phyloP scores from a whole-genome alignment of 495 filamentous ascomycete genomes.

The Penicillium psychrofluorescens region DNA sequence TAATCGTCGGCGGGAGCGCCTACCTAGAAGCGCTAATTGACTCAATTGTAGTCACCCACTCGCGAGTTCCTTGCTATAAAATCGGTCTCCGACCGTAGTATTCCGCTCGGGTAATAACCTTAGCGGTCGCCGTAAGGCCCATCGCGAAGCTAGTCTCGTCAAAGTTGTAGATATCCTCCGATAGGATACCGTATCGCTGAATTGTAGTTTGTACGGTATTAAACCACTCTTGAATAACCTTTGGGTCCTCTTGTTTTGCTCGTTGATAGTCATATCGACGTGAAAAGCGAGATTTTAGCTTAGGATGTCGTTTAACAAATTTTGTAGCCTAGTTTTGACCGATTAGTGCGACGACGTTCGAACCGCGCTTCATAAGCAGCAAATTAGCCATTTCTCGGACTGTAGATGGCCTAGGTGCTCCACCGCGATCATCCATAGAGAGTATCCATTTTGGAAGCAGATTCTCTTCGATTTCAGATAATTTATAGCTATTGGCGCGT shows the following conservation, averaged over 20 bases:
- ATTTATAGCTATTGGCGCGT: too few relatives aligned
- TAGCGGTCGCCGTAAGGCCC: slow-evolving; percentile 16
- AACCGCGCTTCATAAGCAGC: too few relatives aligned
- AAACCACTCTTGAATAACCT: slow-evolving; percentile 27
- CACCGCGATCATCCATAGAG: too few relatives aligned
- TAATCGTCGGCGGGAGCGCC: slow-evolving; percentile 12
- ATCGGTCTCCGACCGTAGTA: slow-evolving; percentile 4
- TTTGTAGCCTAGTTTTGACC: slow-evolving; percentile 17
- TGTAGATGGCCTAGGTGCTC: too few relatives aligned
- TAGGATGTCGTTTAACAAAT: slow-evolving; percentile 22
- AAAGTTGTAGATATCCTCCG: slow-evolving; percentile 39
- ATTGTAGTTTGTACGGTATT: slow-evolving; percentile 20
- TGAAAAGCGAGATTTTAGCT: slow-evolving; percentile 21
- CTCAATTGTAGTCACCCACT: slow-evolving; percentile 32
- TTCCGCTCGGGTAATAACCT: slow-evolving; percentile 17
- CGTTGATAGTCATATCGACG: slow-evolving; percentile 24
- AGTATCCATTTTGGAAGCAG: too few relatives aligned
- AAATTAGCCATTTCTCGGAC: too few relatives aligned
- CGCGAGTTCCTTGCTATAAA: slow-evolving; percentile 26
- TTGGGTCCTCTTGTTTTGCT: slow-evolving; percentile 26
- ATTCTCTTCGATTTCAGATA: too few relatives aligned
- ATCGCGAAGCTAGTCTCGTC: slow-evolving; percentile 30
- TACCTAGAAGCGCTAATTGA: slow-evolving; percentile 14
- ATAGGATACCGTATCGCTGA: slow-evolving; percentile 18
- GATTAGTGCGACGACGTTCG: too few relatives aligned